These are phyloP conservation scores for Porcisia hertigi DNA, from an alignment of 208 protist species.

Conservation along the genomic window DNA sequence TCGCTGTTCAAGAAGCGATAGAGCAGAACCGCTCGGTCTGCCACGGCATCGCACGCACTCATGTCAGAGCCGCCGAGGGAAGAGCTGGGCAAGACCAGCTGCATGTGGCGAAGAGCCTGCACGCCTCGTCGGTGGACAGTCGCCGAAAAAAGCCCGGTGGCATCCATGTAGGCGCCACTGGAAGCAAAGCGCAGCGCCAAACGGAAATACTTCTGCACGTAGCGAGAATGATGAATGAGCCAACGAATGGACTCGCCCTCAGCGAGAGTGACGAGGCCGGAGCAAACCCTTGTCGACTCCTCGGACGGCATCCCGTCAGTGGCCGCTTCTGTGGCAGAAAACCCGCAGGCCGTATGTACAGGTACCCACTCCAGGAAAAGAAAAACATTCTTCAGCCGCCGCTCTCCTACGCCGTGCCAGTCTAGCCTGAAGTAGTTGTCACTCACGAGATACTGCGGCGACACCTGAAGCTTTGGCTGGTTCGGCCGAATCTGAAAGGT, in stretches of 20 bases:
- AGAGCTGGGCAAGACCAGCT: not conserved
- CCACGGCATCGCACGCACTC: slow-evolving; percentile 2
- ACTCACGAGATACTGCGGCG: slow-evolving; percentile 64
- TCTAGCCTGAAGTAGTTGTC: slow-evolving; percentile 93
- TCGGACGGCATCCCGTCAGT: not conserved
- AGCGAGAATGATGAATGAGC: slow-evolving; percentile 74
- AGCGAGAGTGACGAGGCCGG: slow-evolving; percentile 75
- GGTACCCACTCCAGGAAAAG: slow-evolving; percentile 91
- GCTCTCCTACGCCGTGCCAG: slow-evolving; percentile 83
- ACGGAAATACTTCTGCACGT: slow-evolving; percentile 25
- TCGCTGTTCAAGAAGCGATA: slow-evolving; percentile 88
- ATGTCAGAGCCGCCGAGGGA: slow-evolving; percentile 3
- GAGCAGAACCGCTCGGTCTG: slow-evolving; percentile 45
- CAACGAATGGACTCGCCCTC: slow-evolving; percentile 91
- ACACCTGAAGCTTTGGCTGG: slow-evolving; percentile 63
- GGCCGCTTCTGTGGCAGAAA: not conserved
- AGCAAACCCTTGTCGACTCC: slow-evolving; percentile 26
- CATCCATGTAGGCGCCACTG: slow-evolving; percentile 55
- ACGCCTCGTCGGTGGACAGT: slow-evolving; percentile 23
- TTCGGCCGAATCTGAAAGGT: slow-evolving; percentile 55
- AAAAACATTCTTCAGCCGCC: slow-evolving; percentile 91
- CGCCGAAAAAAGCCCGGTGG: slow-evolving; percentile 34
- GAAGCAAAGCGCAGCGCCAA: slow-evolving; percentile 56
- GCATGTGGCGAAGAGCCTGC: slow-evolving; percentile 24
- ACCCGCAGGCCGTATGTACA: not conserved